Evolutionary conservation across 768 basidiomycete species (phyloP).

Genomic region (Pisolithus tinctorius): DNA sequence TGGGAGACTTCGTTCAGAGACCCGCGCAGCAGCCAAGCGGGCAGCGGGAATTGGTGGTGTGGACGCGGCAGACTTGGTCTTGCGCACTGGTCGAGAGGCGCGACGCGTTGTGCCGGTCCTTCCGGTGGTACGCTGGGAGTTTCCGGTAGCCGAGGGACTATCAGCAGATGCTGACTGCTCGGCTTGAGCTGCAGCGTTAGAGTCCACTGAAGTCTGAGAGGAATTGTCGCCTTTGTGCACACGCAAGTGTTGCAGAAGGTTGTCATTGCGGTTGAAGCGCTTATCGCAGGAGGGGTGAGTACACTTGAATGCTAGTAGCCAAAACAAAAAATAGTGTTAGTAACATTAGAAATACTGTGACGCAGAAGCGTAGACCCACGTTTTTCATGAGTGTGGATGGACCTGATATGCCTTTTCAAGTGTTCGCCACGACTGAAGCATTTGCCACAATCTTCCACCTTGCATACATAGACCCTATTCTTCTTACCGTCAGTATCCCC

Average conservation of each 20-base stretch:
- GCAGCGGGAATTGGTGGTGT: conserved; percentile 29
- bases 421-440: conserved; percentile 71
- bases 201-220: conserved; percentile 28
- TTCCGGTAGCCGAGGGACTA: conserved; percentile 7
- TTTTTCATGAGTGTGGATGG: conserved; percentile 73
- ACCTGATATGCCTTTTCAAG: conserved; percentile 67
- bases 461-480: conserved; percentile 47
- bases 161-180: conserved; percentile 20
- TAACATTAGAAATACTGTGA: conserved; percentile 11
- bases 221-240: conserved; percentile 48
- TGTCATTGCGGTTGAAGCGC: conserved; percentile 73
- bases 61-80: conserved; percentile 30
- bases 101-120: conserved; percentile 20
- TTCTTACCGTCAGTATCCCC: conserved; percentile 27
- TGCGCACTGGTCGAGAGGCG: conserved; percentile 26
- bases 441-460: conserved; percentile 64
- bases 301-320: conserved; percentile 61
- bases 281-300: conserved; percentile 61
- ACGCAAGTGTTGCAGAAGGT: conserved; percentile 71
- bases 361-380: conserved; percentile 40
- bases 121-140: conserved; percentile 18
- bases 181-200: conserved; percentile 15
- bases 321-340: conserved; percentile 16
- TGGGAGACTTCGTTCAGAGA: conserved; percentile 24
- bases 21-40: conserved; percentile 27